Evolutionary conservation across 129 eudicot genomes (phyloP).

Genomic region (carrot (Daucus carota)): DNA sequence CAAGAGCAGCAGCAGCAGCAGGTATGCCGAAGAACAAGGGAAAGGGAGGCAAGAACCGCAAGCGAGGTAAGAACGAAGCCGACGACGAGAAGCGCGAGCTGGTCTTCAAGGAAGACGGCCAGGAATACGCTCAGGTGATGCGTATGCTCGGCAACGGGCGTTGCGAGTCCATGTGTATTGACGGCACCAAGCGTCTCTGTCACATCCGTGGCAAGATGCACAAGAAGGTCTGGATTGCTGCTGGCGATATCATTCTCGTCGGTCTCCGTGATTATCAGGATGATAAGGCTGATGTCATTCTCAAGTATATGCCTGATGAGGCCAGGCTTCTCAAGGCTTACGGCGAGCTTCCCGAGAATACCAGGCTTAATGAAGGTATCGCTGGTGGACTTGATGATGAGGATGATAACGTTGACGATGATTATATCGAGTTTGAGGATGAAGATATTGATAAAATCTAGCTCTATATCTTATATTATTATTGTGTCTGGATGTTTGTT

Average conservation of each 20-base stretch:
- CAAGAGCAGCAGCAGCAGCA: background rate
- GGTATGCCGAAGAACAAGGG: slow-evolving; percentile 76
- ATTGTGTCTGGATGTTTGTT: background rate
- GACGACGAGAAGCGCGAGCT: slow-evolving; percentile 70
- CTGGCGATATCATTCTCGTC: slow-evolving; percentile 64
- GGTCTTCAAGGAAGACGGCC: slow-evolving; percentile 66
- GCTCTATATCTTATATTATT: background rate
- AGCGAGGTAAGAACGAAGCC: slow-evolving; percentile 75
- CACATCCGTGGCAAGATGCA: slow-evolving; percentile 78
- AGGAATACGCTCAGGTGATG: slow-evolving; percentile 57
- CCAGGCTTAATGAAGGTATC: slow-evolving; percentile 37
- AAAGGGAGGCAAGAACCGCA: slow-evolving; percentile 71
- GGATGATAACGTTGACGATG: slow-evolving; percentile 16
- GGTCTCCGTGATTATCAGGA: slow-evolving; percentile 29
- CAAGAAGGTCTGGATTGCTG: slow-evolving; percentile 71
- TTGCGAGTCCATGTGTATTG: slow-evolving; percentile 60
- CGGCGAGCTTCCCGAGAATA: slow-evolving; percentile 37
- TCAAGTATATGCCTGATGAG: slow-evolving; percentile 43
- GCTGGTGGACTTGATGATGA: slow-evolving; percentile 18
- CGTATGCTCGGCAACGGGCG: slow-evolving; percentile 71
- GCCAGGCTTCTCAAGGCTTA: slow-evolving; percentile 47
- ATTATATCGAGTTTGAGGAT: slow-evolving; percentile 25
- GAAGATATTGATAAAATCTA: slow-evolving; percentile 11
- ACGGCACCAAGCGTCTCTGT: slow-evolving; percentile 56
- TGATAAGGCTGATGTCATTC: slow-evolving; percentile 37